These are phyloP conservation scores for Coemansia sp. DNA, from an alignment of 192 early-diverging fungal genomes.

Conservation along the genomic window DNA sequence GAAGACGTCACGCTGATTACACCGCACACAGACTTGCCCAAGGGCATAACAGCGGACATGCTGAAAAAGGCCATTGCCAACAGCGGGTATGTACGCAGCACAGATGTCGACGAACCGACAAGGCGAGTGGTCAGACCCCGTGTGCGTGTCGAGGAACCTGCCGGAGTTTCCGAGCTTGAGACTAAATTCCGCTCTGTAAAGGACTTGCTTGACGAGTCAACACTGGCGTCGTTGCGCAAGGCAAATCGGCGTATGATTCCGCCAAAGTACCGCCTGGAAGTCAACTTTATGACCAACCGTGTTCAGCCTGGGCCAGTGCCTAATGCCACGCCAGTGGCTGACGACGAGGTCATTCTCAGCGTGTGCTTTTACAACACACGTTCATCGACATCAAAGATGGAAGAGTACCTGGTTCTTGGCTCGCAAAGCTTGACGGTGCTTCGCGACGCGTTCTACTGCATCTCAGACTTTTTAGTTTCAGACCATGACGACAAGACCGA, in stretches of 20 bases:
- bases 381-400: constrained; percentile 54
- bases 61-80: constrained; percentile 46
- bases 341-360: constrained; percentile 59
- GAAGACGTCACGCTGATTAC: constrained; percentile 42
- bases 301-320: constrained; percentile 27
- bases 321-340: constrained; percentile 38
- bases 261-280: constrained; percentile 48
- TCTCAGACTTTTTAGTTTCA: constrained; percentile 62
- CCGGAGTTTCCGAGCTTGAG: constrained; percentile 52
- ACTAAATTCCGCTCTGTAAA: constrained; percentile 47
- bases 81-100: constrained; percentile 54
- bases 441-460: constrained; percentile 71
- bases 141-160: constrained; percentile 36
- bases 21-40: constrained; percentile 44
- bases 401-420: constrained; percentile 68
- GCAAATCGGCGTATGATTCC: constrained; percentile 55
- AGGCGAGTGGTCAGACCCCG: constrained; percentile 36
- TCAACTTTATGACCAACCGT: constrained; percentile 56
- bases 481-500: constrained; percentile 37
- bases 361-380: constrained; percentile 66
- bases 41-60: constrained; percentile 53
- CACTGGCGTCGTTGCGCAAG: constrained; percentile 49
- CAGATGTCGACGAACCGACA: constrained; percentile 21
- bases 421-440: constrained; percentile 65
- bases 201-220: constrained; percentile 46